Conservation (phyloP, 1,284 basidiomycete genomes). For the Apiotrichum montevideense region DNA sequence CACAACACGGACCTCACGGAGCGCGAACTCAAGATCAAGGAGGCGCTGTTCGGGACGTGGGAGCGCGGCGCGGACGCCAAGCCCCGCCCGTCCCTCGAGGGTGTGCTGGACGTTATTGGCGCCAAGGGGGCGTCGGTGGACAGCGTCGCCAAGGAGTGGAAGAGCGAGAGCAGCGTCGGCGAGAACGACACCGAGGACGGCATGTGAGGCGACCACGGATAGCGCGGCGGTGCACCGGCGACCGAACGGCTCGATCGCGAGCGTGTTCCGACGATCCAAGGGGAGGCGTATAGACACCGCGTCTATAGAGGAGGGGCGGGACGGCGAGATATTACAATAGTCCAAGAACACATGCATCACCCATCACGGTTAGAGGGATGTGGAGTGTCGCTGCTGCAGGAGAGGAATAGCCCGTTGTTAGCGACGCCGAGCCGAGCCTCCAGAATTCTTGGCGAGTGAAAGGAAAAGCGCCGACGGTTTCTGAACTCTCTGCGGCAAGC, state of each 20-base stretch:
- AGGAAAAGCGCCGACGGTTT: too few species aligned
- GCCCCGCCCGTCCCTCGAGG: conserved; percentile 31
- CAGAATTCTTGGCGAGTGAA: too few species aligned
- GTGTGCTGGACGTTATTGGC: conserved; percentile 31
- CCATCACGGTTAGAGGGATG: not conserved
- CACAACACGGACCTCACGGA: conserved; percentile 19
- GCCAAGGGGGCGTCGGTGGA: conserved; percentile 25
- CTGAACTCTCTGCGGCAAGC: too few species aligned
- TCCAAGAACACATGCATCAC: conserved; percentile 2
- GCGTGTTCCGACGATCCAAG: too few species aligned
- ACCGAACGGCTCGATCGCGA: too few species aligned
- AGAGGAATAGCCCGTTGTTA: too few species aligned
- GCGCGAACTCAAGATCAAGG: conserved; percentile 33
- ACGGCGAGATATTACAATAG: not conserved
- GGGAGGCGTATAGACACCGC: not conserved
- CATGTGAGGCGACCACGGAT: not conserved
- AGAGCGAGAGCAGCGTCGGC: conserved; percentile 17
- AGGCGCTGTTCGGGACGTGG: conserved; percentile 40
- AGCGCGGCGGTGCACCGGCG: too few species aligned
- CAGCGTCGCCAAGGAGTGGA: conserved; percentile 28
- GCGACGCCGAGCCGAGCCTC: too few species aligned
- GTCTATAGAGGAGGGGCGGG: not conserved
- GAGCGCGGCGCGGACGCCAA: conserved; percentile 25
- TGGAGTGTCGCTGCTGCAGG: too few species aligned
- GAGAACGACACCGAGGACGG: conserved; percentile 14